Conservation (phyloP, 2,329 filamentous ascomycete species). For the Gyromitra esculenta region DNA sequence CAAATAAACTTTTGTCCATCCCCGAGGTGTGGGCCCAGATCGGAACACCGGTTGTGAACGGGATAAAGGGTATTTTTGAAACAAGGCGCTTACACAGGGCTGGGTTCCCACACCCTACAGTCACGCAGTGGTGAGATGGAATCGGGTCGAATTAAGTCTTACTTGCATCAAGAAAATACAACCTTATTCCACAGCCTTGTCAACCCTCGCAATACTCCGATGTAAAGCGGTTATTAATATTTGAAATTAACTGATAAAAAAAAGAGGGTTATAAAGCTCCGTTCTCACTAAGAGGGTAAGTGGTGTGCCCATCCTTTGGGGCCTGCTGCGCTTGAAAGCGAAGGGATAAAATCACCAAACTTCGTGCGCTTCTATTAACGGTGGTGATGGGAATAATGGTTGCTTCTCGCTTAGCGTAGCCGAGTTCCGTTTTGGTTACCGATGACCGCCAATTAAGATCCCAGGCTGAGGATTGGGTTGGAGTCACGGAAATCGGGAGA, state of each 20-base stretch:
- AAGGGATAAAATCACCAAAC: neutral
- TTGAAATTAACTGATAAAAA: neutral
- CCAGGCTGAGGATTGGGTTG: neutral
- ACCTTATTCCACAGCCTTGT: neutral
- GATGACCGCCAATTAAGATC: constrained; percentile 2
- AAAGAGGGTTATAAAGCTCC: neutral
- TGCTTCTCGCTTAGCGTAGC: constrained; percentile 41
- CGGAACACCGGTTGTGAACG: neutral
- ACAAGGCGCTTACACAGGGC: constrained; percentile 10
- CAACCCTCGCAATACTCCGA: neutral
- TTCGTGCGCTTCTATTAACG: neutral
- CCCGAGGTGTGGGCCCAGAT: neutral
- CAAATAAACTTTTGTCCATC: constrained; percentile 14
- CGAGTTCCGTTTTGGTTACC: constrained; percentile 10
- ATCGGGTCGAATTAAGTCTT: neutral
- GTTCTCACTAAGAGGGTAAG: neutral
- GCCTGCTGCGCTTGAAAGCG: neutral
- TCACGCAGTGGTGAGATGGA: neutral
- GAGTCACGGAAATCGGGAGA: constrained; percentile 24
- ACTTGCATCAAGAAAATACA: neutral
- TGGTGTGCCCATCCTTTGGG: neutral
- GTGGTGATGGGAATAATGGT: constrained; percentile 7
- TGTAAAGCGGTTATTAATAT: neutral
- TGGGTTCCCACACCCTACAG: neutral
- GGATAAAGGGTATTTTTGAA: constrained; percentile 6